Evolutionary conservation across 78 protist species (phyloP).

Genomic region (Acrasis kona): DNA sequence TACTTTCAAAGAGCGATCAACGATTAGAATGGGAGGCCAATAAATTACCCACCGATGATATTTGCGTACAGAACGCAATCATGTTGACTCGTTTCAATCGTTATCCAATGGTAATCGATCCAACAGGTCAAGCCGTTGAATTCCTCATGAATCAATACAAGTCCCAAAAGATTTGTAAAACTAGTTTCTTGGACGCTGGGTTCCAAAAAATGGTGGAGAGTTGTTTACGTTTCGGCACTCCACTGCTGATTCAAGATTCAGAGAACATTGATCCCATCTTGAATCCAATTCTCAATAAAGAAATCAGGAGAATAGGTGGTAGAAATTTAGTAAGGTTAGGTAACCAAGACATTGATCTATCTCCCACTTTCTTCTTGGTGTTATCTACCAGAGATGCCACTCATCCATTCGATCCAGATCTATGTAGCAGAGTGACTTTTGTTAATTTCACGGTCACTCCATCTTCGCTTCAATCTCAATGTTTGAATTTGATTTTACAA

Average conservation of each 20-base stretch:
- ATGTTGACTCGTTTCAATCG: constrained; percentile 84
- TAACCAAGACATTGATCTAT: constrained; percentile 86
- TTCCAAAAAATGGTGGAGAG: constrained; percentile 77
- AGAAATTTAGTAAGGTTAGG: constrained; percentile 75
- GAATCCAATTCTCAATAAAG: constrained; percentile 90
- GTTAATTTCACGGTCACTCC: constrained; percentile 91
- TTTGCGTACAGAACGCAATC: constrained; percentile 92
- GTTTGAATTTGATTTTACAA: constrained; percentile 31
- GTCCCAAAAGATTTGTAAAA: constrained; percentile 52
- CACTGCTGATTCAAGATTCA: constrained; percentile 91
- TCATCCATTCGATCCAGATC: constrained; percentile 79
- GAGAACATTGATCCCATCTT: constrained; percentile 92
- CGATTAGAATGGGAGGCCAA: constrained; percentile 53
- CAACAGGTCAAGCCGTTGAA: constrained; percentile 84
- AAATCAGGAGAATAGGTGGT: constrained; percentile 75
- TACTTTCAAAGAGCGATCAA: constrained; percentile 60
- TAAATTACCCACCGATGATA: constrained; percentile 85
- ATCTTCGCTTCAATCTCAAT: constrained; percentile 55
- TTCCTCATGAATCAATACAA: constrained; percentile 62
- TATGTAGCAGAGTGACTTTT: constrained; percentile 86
- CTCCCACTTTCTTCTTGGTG: constrained; percentile 86
- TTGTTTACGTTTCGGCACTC: constrained; percentile 65
- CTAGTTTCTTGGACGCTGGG: constrained; percentile 65
- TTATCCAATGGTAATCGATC: constrained; percentile 96
- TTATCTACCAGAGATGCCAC: constrained; percentile 82